A percentile compares a stretch with the other conserved stretches of the same genome.
phyloP scores from a whole-genome alignment of 192 early-diverging fungal genomes.

The Podochytrium sp. region DNA sequence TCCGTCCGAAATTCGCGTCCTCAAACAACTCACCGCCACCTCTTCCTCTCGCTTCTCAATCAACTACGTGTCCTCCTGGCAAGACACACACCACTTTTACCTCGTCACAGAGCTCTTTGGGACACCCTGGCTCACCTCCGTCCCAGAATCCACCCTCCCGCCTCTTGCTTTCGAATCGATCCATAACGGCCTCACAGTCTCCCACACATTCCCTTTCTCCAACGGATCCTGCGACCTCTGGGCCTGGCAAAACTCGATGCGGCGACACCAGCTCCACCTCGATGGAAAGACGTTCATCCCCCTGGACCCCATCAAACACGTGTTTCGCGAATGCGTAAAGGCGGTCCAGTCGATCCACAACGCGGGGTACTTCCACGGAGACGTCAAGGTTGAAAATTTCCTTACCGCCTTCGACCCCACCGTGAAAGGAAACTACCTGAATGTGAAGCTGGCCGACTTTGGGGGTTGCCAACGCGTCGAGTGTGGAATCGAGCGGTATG shows the following conservation, averaged over 20 bases:
- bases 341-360: constrained; percentile 50
- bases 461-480: constrained; percentile 4
- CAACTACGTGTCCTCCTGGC: constrained; percentile 9
- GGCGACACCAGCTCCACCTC: neutral
- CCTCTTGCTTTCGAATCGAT: neutral
- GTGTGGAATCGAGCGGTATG: neutral
- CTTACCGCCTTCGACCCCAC: constrained; percentile 54
- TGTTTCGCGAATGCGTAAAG: constrained; percentile 46
- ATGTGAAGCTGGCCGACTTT: constrained; percentile 17
- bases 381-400: constrained; percentile 83
- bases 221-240: constrained; percentile 15
- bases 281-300: constrained; percentile 10
- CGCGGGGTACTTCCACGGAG: constrained; percentile 57
- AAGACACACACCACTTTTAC: constrained; percentile 31
- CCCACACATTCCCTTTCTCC: constrained; percentile 7
- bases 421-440: neutral
- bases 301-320: constrained; percentile 24
- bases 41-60: neutral
- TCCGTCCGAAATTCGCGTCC: constrained; percentile 22
- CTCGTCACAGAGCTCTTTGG: constrained; percentile 31
- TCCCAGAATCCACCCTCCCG: constrained; percentile 2
- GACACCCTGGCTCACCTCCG: constrained; percentile 1
- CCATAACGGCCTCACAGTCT: neutral
- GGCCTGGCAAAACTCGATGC: constrained; percentile 4
- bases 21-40: neutral